These are phyloP conservation scores for Starmerella powellii DNA, from an alignment of 805 yeast species.

Conservation along the genomic window DNA sequence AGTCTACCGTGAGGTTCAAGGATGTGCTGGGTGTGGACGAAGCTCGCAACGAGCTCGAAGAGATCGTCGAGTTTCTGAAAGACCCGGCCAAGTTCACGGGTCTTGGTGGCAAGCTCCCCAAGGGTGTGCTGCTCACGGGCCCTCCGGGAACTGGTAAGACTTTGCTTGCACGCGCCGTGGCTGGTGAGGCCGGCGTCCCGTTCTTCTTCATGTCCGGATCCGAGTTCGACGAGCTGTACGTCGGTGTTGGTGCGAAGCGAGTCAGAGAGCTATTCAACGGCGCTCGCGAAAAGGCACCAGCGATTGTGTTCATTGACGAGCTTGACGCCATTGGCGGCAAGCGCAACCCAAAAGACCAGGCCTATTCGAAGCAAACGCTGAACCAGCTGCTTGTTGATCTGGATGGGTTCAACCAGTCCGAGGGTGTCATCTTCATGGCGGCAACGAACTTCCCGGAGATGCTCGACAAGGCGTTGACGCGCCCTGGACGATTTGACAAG, in stretches of 20 bases:
- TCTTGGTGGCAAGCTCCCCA: constrained; percentile 92
- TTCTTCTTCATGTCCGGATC: constrained; percentile 98
- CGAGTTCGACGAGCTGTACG: constrained; percentile 94
- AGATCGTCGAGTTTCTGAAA: constrained; percentile 91
- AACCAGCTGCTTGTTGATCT: constrained; percentile 91
- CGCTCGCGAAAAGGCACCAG: constrained; percentile 92
- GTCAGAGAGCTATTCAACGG: constrained; percentile 87
- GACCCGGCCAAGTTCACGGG: constrained; percentile 96
- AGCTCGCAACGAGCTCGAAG: constrained; percentile 94
- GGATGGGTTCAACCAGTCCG: constrained; percentile 81
- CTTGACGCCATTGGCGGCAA: constrained; percentile 98
- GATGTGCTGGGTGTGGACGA: constrained; percentile 98
- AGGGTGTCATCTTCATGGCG: constrained; percentile 91
- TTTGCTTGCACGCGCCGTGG: constrained; percentile 90
- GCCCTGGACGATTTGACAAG: constrained; percentile 98
- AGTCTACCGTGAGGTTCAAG: constrained; percentile 73
- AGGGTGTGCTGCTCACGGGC: constrained; percentile 92
- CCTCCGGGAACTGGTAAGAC: constrained; percentile 99
- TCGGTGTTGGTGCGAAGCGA: constrained; percentile 98
- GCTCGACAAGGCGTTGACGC: constrained; percentile 88
- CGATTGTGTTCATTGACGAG: constrained; percentile 93
- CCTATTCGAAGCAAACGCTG: constrained; percentile 93
- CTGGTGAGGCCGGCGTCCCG: constrained; percentile 98
- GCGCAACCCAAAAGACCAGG: constrained; percentile 94
- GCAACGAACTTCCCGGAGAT: constrained; percentile 98